Percentiles rank a stretch among this genome's conserved stretches.
phyloP scores from a whole-genome alignment of 441 rosid genomes.

The Biscutella auriculata region DNA sequence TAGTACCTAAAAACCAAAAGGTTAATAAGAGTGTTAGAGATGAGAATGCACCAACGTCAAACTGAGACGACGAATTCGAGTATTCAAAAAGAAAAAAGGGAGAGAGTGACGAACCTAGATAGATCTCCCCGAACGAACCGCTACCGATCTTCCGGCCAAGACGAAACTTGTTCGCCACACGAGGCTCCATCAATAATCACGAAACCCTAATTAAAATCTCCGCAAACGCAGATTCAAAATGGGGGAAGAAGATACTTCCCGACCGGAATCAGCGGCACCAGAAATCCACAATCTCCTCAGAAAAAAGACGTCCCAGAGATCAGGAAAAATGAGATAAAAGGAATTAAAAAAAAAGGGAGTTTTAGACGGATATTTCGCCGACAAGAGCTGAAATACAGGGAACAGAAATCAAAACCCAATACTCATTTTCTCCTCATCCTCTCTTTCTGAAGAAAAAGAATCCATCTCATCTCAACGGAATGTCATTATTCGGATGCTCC shows the following conservation, averaged over 20 bases:
- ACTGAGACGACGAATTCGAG: neutral
- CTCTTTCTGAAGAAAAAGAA: slow-evolving; percentile 11
- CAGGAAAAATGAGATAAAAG: neutral
- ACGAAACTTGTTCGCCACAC: slow-evolving; percentile 83
- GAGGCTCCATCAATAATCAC: slow-evolving; percentile 53
- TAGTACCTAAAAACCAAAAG: slow-evolving; percentile 38
- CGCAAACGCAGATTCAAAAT: slow-evolving; percentile 14
- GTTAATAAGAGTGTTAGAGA: neutral
- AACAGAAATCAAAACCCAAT: neutral
- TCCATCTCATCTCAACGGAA: neutral
- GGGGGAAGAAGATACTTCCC: neutral
- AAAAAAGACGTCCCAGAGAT: neutral
- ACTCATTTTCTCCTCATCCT: neutral
- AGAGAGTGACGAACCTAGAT: slow-evolving; percentile 47
- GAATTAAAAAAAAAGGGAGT: neutral
- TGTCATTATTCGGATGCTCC: slow-evolving; percentile 5
- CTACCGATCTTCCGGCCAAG: slow-evolving; percentile 94
- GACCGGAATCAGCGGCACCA: slow-evolving; percentile 18
- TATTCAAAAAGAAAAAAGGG: neutral
- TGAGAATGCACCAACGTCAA: slow-evolving; percentile 4
- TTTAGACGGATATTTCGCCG: neutral
- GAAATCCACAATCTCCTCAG: neutral
- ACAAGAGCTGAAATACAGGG: neutral
- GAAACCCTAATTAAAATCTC: slow-evolving; percentile 5
- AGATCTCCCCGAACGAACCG: slow-evolving; percentile 96